phyloP scores from a whole-genome alignment of 225 moss, liverwort and hornwort genomes.

The Physcomitrellopsis africana region DNA sequence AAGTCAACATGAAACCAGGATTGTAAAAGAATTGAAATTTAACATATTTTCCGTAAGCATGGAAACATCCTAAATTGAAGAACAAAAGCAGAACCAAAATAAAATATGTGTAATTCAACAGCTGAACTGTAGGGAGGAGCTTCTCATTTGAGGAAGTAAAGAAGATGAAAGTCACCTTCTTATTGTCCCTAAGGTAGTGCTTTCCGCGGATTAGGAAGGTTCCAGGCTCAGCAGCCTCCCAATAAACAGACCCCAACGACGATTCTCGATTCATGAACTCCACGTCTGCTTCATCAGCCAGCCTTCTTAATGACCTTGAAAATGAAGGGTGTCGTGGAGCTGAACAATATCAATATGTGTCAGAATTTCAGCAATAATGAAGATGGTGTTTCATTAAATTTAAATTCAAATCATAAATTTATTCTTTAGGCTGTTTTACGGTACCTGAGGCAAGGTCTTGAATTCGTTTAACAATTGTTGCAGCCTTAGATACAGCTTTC shows the following conservation, averaged over 20 bases:
- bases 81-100: neutral
- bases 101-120: neutral
- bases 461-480: slow-evolving; percentile 71
- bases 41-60: neutral
- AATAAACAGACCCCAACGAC: slow-evolving; percentile 59
- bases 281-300: slow-evolving; percentile 62
- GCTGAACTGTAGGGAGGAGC: neutral
- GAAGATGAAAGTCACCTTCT: slow-evolving; percentile 56
- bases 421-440: neutral
- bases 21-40: neutral
- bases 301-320: slow-evolving; percentile 22
- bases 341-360: slow-evolving; percentile 32
- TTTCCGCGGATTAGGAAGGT: slow-evolving; percentile 89
- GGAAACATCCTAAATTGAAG: neutral
- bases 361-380: slow-evolving; percentile 15
- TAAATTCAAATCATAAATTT: neutral
- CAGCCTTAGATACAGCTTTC: slow-evolving; percentile 60
- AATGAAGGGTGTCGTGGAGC: slow-evolving; percentile 40
- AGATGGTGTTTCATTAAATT: neutral
- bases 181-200: slow-evolving; percentile 67
- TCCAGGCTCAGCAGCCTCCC: slow-evolving; percentile 71
- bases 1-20: neutral
- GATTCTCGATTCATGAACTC: slow-evolving; percentile 68
- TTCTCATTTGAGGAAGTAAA: slow-evolving; percentile 3
- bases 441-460: slow-evolving; percentile 82